Evolutionary conservation across 352 stramenopile genomes (phyloP).

Genomic region (Plasmopara muralis): DNA sequence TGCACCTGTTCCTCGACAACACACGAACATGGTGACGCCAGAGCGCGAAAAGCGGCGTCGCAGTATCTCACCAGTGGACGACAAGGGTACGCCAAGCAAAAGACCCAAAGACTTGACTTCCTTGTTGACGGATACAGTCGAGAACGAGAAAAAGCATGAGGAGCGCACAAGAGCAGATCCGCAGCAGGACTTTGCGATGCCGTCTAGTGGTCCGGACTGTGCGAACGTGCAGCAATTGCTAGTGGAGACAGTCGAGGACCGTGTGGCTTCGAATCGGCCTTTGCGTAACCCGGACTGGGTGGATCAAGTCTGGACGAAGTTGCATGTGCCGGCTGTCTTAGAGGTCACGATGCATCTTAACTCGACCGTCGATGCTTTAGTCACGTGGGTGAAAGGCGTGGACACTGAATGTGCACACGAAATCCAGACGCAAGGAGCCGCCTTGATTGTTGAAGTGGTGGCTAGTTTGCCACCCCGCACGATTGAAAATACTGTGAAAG

Average conservation of each 20-base stretch:
- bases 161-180: conserved; percentile 5
- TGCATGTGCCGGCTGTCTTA: conserved; percentile 24
- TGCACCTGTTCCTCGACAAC: conserved; percentile 1
- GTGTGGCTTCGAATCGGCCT: conserved; percentile 13
- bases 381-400: conserved; percentile 26
- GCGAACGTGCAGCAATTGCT: conserved; percentile 16
- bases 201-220: conserved; percentile 1
- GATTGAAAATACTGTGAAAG: conserved; percentile 13
- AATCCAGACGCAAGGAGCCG: conserved; percentile 13
- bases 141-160: conserved; percentile 11
- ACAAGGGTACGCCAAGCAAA: conserved; percentile 20
- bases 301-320: conserved; percentile 20
- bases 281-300: conserved; percentile 25
- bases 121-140: conserved; percentile 5
- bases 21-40: conserved; percentile 5
- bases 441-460: conserved; percentile 14
- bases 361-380: conserved; percentile 31
- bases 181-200: conserved; percentile 6
- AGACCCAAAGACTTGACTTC: conserved; percentile 21
- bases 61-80: conserved; percentile 12
- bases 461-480: conserved; percentile 20
- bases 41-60: conserved; percentile 31
- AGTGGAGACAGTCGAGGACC: conserved; percentile 26
- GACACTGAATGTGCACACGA: conserved; percentile 12
- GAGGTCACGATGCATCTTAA: conserved; percentile 38